Percentiles rank a stretch among this genome's conserved stretches.
These are phyloP conservation scores for Ogataea paradorogensis DNA, from an alignment of 805 yeast species.

Conservation along the genomic window DNA sequence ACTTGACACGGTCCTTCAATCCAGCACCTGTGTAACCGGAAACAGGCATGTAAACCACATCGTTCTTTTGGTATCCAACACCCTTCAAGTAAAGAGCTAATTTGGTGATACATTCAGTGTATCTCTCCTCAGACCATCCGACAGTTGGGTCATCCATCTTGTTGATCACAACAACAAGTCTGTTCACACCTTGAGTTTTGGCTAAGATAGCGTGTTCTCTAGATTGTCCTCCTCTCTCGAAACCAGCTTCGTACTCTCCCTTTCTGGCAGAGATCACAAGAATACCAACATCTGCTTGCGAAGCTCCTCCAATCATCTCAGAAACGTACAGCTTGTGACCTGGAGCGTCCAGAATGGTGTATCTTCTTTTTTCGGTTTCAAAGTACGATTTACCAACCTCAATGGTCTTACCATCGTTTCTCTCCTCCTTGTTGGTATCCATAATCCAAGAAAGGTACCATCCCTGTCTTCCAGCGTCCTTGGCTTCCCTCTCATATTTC, in stretches of 20 bases:
- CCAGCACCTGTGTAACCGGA: slow-evolving; percentile 98
- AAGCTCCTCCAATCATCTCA: slow-evolving; percentile 99
- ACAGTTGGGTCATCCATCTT: slow-evolving; percentile 99
- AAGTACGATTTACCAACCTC: slow-evolving; percentile 98
- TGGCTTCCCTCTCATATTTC: slow-evolving; percentile 96
- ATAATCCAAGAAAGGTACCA: slow-evolving; percentile 99
- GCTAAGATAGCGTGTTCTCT: slow-evolving; percentile 97
- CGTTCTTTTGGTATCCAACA: slow-evolving; percentile 87
- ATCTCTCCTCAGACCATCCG: slow-evolving; percentile 92
- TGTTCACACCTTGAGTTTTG: slow-evolving; percentile 97
- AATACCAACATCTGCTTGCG: slow-evolving; percentile 98
- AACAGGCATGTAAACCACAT: slow-evolving; percentile 91
- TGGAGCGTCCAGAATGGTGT: slow-evolving; percentile 98
- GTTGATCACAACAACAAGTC: slow-evolving; percentile 88
- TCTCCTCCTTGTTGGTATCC: slow-evolving; percentile 99
- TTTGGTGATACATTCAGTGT: slow-evolving; percentile 89
- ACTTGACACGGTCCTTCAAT: slow-evolving; percentile 76
- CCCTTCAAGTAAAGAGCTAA: slow-evolving; percentile 75
- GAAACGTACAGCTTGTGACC: slow-evolving; percentile 99
- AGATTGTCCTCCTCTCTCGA: slow-evolving; percentile 98
- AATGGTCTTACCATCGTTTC: slow-evolving; percentile 98
- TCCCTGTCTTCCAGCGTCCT: slow-evolving; percentile 99
- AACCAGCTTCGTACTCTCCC: slow-evolving; percentile 99
- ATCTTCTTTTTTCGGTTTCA: slow-evolving; percentile 97
- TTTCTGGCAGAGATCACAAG: slow-evolving; percentile 96